Conservation (phyloP, 495 filamentous ascomycete species). For the Massariosphaeria phaeospora region DNA sequence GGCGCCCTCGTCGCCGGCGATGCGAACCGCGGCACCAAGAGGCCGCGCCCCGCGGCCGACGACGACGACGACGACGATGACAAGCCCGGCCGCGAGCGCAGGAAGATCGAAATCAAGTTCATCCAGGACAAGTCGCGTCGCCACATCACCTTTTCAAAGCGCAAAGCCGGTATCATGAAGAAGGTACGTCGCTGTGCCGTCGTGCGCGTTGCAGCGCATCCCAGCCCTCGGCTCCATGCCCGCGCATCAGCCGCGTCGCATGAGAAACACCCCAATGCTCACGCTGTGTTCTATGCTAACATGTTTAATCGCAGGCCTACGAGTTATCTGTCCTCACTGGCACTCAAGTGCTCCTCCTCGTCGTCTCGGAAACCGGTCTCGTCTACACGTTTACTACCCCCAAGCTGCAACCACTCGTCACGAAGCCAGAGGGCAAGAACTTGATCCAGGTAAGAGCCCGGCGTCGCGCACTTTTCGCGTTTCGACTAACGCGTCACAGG, state of each 20-base stretch:
- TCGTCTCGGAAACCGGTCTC: slow-evolving; percentile 96
- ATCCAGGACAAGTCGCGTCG: slow-evolving; percentile 99
- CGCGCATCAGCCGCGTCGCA: slow-evolving; percentile 28
- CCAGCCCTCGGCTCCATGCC: slow-evolving; percentile 8
- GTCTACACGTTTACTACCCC: slow-evolving; percentile 99
- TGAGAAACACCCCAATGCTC: slow-evolving; percentile 23
- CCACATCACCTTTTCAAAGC: slow-evolving; percentile 99
- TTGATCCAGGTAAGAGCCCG: slow-evolving; percentile 82
- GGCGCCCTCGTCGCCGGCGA: slow-evolving; percentile 44
- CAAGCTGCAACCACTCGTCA: slow-evolving; percentile 97
- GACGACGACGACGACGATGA: slow-evolving; percentile 99
- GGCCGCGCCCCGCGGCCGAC: slow-evolving; percentile 73
- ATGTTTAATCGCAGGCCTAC: slow-evolving; percentile 63
- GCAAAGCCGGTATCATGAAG: slow-evolving; percentile 99
- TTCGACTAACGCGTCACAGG: slow-evolving; percentile 49
- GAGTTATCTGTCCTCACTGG: slow-evolving; percentile 96
- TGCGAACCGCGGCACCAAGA: slow-evolving; percentile 83
- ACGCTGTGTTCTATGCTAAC: slow-evolving; percentile 18
- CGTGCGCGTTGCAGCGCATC: slow-evolving; percentile 23
- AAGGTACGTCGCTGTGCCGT: slow-evolving; percentile 58
- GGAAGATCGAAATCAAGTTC: slow-evolving; percentile 99
- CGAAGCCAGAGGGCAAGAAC: slow-evolving; percentile 99
- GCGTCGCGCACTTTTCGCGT: neutral
- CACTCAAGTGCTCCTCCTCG: slow-evolving; percentile 93
- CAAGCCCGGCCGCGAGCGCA: slow-evolving; percentile 94